Evolutionary conservation across 2,329 filamentous ascomycete species (phyloP), one percentile per base, ranked within the genome.

Genomic region (Talaromyces sp.): DNA sequence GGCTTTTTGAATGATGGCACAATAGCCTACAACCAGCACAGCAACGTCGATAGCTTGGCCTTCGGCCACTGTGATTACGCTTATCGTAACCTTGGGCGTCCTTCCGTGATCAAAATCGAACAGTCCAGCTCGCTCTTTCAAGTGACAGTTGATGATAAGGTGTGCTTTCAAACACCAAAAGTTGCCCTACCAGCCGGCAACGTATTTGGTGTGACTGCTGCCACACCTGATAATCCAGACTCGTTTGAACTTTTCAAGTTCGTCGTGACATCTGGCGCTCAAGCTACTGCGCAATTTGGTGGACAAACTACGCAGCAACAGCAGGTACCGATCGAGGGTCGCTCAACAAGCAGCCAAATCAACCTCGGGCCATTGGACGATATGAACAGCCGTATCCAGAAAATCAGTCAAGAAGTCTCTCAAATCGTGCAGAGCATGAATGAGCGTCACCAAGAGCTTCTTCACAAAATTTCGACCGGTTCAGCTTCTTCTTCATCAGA

Each of bases 231-330:
- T 64, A 92, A 86, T 66, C 91, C 94, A 0, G 94, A 99, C 75
- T 96, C 91, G 5, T 96, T 97, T 68, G 94, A 99, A 75, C 74
- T 96, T 64, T 94, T 92, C 80, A 95, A 93, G 71, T 83, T 97
- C 69, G 81, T 89, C 36, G 84, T 94, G 53, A 61, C 70, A n/a
- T 37, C 46, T 2, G 51, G 50, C 19, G 31, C 55, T 36, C 72
- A 71, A 60, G 62, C 70, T 1, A 58, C 69, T 62, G 68, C 69
- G 10, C 65, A 67, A 50, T 68, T 73, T 59, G 66, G 76, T 66
- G 46, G 45, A n/a, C 59, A 68, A 62, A 35, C 53, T 61, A 57
- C 60, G 63, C 66, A 70, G 28, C 68, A 70, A 10, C 65, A 71
- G 52, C 67, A 73, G 43, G 64, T 73, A 21, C 68, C 64, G 4